Percentiles rank a stretch among this genome's conserved stretches.
These are phyloP conservation scores for Curvularia hawaiiensis DNA, from an alignment of 2,329 filamentous ascomycete genomes.

Conservation along the genomic window DNA sequence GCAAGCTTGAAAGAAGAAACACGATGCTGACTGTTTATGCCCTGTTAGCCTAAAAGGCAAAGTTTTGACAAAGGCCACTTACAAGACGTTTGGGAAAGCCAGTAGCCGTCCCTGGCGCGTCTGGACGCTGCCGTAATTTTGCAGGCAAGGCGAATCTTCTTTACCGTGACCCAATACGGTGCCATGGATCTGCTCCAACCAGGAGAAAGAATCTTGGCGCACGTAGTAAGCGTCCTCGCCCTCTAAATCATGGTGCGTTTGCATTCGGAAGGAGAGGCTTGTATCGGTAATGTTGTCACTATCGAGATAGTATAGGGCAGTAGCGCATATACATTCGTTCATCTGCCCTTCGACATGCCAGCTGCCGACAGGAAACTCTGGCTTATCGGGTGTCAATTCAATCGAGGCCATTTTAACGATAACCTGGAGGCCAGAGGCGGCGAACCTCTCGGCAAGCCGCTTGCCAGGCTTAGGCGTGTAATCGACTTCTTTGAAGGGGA, in stretches of 20 bases:
- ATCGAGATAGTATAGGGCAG: conserved; percentile 67
- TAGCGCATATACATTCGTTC: conserved; percentile 69
- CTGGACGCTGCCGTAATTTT: conserved; percentile 52
- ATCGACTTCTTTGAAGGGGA: conserved; percentile 19
- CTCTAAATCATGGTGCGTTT: conserved; percentile 13
- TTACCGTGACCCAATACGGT: conserved; percentile 11
- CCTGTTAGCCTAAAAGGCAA: not conserved
- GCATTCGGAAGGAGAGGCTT: conserved; percentile 31
- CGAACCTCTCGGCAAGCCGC: conserved; percentile 21
- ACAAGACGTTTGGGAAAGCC: conserved; percentile 59
- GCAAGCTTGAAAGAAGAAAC: conserved; percentile 53
- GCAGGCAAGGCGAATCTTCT: conserved; percentile 27
- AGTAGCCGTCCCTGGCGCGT: conserved; percentile 57
- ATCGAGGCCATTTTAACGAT: conserved; percentile 68
- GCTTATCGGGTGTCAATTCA: conserved; percentile 63
- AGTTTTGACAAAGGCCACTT: not conserved
- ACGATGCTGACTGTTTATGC: conserved; percentile 21
- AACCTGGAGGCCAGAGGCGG: conserved; percentile 56
- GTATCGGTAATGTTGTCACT: conserved; percentile 61
- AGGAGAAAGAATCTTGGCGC: conserved; percentile 18
- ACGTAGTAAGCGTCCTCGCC: not conserved
- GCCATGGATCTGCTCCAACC: conserved; percentile 26
- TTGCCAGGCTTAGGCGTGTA: conserved; percentile 17
- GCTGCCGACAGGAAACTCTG: conserved; percentile 58
- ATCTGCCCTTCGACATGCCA: conserved; percentile 58